These are phyloP conservation scores for Corymbia maculata DNA, from an alignment of 345 rosid genomes.

Conservation along the genomic window DNA sequence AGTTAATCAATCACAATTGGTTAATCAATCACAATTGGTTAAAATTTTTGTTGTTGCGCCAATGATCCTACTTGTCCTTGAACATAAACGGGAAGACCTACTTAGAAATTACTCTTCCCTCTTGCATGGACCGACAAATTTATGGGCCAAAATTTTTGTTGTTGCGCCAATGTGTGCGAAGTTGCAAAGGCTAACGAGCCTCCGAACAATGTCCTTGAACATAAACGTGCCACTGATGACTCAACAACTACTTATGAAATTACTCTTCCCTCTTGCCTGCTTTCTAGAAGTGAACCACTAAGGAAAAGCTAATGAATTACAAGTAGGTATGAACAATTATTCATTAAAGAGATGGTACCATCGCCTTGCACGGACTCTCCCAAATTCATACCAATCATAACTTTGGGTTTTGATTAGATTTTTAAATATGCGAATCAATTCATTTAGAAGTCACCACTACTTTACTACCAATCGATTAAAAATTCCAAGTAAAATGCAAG, in stretches of 20 bases:
- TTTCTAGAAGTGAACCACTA: not conserved
- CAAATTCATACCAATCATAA: no score
- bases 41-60: not conserved
- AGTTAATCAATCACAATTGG: constrained; percentile 13
- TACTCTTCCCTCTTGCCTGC: not conserved
- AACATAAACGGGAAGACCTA: not conserved
- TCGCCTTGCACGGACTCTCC: no score
- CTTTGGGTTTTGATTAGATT: no score
- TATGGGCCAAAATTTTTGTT: not conserved
- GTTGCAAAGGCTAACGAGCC: not conserved
- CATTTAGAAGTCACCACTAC: no score
- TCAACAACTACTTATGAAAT: not conserved
- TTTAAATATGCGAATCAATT: no score
- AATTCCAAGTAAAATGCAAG: no score
- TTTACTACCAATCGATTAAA: no score
- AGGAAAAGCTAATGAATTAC: not conserved
- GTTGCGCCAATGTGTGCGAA: not conserved
- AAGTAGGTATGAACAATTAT: not conserved
- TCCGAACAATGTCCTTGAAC: not conserved
- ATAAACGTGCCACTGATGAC: no score
- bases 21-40: not conserved
- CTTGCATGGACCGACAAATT: not conserved
- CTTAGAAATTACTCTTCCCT: no score
- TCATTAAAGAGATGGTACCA: not conserved
- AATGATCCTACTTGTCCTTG: not conserved